Conservation (phyloP, 495 filamentous ascomycete species). For the Thozetella sp. region DNA sequence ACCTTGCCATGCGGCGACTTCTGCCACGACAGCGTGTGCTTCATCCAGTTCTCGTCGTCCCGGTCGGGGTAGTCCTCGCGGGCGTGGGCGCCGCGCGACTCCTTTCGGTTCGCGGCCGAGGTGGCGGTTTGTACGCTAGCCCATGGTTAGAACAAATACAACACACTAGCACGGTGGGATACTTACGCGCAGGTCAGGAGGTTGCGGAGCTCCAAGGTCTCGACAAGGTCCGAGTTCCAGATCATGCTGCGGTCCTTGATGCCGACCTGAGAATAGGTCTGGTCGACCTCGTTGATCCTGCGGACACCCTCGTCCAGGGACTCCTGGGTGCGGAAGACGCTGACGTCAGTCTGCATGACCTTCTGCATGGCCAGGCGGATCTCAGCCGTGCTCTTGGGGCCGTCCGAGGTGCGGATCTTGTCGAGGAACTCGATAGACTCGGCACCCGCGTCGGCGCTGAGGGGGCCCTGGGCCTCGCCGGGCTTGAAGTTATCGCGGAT, state of each 20-base stretch:
- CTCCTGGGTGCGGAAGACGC: constrained; percentile 95
- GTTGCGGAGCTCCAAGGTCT: constrained; percentile 93
- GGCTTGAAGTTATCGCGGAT: constrained; percentile 89
- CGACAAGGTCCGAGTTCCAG: constrained; percentile 97
- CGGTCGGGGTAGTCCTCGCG: constrained; percentile 93
- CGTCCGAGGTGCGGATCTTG: constrained; percentile 77
- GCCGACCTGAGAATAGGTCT: constrained; percentile 76
- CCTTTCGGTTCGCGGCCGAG: constrained; percentile 85
- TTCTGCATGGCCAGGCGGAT: constrained; percentile 95
- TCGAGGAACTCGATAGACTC: constrained; percentile 86
- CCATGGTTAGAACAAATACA: constrained; percentile 16
- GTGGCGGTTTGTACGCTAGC: constrained; percentile 78
- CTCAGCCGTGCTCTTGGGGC: constrained; percentile 83
- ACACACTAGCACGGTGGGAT: neutral
- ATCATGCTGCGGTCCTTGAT: constrained; percentile 99
- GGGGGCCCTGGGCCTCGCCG: constrained; percentile 72
- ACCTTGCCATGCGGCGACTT: constrained; percentile 81
- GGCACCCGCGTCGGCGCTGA: constrained; percentile 81
- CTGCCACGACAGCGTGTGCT: constrained; percentile 95
- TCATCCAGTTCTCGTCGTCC: constrained; percentile 97
- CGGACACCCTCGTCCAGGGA: constrained; percentile 80
- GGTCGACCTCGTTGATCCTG: constrained; percentile 80
- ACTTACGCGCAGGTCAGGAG: constrained; percentile 91
- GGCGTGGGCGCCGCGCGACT: constrained; percentile 93
- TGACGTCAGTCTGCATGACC: constrained; percentile 95